Evolutionary conservation across 768 basidiomycete genomes (phyloP).

Genomic region (Macrolepiota dolichaula): DNA sequence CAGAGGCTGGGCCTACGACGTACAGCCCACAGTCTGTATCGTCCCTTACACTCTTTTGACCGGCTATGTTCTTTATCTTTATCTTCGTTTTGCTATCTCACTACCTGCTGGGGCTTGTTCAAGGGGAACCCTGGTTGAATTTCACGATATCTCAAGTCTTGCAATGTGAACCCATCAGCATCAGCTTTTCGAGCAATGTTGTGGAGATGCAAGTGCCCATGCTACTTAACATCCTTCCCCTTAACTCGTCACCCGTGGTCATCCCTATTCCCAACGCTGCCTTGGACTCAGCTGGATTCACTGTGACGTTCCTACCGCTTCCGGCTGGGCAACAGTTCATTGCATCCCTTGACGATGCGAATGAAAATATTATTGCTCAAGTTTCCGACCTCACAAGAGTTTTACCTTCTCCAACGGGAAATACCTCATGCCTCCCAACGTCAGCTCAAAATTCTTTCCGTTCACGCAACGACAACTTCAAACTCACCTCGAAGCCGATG

Average conservation of each 20-base stretch:
- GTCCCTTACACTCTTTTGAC: constrained; percentile 22
- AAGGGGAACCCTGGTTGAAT: constrained; percentile 18
- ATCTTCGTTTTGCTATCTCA: constrained; percentile 29
- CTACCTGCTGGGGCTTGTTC: constrained; percentile 12
- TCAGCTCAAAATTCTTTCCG: constrained; percentile 7
- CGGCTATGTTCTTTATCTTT: constrained; percentile 24
- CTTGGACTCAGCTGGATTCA: constrained; percentile 35
- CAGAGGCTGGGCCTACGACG: constrained; percentile 28
- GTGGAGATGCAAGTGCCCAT: constrained; percentile 33
- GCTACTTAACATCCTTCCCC: constrained; percentile 49
- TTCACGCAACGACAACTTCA: constrained; percentile 23
- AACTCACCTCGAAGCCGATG: constrained; percentile 26
- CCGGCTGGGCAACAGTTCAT: constrained; percentile 46
- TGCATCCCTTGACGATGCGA: constrained; percentile 49
- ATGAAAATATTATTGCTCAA: constrained; percentile 33
- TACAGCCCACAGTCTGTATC: constrained; percentile 22
- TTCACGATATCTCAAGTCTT: constrained; percentile 35
- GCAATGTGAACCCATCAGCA: constrained; percentile 50
- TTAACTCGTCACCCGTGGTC: constrained; percentile 45
- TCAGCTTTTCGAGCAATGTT: constrained; percentile 41
- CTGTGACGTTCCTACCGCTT: constrained; percentile 50
- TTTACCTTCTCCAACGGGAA: constrained; percentile 31
- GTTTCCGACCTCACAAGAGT: constrained; percentile 49
- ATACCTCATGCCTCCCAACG: constrained; percentile 38
- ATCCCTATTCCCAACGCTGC: constrained; percentile 40